These are phyloP conservation scores for Daldinia decipiens DNA, from an alignment of 495 filamentous ascomycete species.

Conservation along the genomic window DNA sequence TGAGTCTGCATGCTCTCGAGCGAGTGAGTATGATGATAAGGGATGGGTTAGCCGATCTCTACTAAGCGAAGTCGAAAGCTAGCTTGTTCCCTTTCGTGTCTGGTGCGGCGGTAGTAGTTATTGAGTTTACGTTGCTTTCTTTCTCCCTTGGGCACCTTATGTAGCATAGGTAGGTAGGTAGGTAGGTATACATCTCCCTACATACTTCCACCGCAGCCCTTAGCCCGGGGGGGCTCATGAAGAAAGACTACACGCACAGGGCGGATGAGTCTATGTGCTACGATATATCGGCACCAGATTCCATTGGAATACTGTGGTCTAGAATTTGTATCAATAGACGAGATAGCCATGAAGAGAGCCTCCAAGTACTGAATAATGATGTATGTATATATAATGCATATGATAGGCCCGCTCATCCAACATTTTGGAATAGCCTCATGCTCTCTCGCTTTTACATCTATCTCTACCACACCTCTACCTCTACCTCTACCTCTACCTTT, in stretches of 20 bases:
- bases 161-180: background rate
- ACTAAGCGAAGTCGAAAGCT: background rate
- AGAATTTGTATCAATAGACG: background rate
- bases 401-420: constrained; percentile 13
- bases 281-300: constrained; percentile 27
- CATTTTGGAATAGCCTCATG: constrained; percentile 5
- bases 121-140: background rate
- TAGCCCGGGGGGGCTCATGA: background rate
- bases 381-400: constrained; percentile 11
- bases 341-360: background rate
- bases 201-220: constrained; percentile 14
- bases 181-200: constrained; percentile 17
- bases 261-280: background rate
- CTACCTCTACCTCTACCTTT: background rate
- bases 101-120: background rate
- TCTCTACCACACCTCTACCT: background rate
- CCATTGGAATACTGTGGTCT: background rate
- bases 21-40: constrained; percentile 2
- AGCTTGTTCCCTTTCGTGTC: background rate
- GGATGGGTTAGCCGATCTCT: background rate
- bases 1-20: constrained; percentile 11
- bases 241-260: background rate
- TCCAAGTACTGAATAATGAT: background rate
- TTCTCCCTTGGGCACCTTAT: constrained; percentile 19
- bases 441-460: constrained; percentile 6